Evolutionary conservation across 345 rosid genomes (phyloP).

Genomic region (Eucalyptus camaldulensis): DNA sequence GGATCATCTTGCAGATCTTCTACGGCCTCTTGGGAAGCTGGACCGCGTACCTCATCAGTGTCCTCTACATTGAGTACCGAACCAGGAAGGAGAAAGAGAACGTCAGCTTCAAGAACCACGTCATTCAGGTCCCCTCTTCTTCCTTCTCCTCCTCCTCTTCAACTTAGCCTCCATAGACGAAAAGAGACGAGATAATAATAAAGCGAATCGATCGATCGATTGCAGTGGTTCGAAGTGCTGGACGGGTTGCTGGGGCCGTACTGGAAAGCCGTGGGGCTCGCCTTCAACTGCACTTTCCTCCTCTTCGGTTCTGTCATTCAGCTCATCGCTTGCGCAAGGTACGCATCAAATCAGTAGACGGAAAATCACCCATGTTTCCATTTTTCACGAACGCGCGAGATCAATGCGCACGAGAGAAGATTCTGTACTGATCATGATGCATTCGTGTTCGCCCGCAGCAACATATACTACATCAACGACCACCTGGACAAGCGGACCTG

Average conservation of each 20-base stretch:
- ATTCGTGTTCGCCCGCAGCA: conserved; percentile 30
- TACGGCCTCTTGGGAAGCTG: conserved; percentile 91
- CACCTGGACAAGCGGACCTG: conserved; percentile 96
- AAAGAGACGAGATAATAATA: background rate
- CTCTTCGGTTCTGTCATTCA: conserved; percentile 97
- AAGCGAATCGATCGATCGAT: background rate
- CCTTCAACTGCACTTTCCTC: conserved; percentile 98
- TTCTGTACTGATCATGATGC: background rate
- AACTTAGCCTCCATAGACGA: background rate
- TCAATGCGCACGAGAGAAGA: background rate
- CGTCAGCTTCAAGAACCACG: conserved; percentile 93
- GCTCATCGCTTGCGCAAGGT: conserved; percentile 98
- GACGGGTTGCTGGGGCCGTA: conserved; percentile 93
- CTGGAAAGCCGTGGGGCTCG: conserved; percentile 94
- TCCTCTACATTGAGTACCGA: conserved; percentile 84
- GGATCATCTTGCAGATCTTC: conserved; percentile 75
- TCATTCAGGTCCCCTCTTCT: background rate
- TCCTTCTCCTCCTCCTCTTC: background rate
- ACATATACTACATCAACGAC: conserved; percentile 96
- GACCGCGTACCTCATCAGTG: conserved; percentile 98
- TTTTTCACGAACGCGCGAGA: background rate
- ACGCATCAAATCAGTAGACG: background rate
- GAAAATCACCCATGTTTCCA: background rate
- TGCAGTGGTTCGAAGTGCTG: conserved; percentile 98
- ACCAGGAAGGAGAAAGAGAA: conserved; percentile 91